phyloP scores from a whole-genome alignment of 2,329 filamentous ascomycete genomes.

The Fusarium keratoplasticum region DNA sequence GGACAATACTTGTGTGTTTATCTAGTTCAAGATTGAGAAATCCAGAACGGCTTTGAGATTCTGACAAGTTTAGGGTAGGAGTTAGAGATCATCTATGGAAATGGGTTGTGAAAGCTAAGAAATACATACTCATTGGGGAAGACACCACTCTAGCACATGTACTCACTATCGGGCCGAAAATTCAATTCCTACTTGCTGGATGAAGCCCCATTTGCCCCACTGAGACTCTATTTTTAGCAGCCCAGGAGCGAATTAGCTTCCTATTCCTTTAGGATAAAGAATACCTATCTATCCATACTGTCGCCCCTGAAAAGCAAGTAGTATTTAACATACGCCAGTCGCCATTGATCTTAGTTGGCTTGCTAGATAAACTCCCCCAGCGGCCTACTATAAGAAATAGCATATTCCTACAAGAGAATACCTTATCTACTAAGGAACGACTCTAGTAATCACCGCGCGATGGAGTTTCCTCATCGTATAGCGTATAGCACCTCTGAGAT shows the following conservation, averaged over 20 bases:
- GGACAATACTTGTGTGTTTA: neutral
- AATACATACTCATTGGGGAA: neutral
- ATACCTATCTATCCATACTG: neutral
- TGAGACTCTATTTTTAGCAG: neutral
- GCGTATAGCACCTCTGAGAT: neutral
- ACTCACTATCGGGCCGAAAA: neutral
- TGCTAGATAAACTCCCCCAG: neutral
- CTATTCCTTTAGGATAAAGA: neutral
- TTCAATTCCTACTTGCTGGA: neutral
- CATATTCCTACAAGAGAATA: neutral
- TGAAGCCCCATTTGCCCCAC: neutral
- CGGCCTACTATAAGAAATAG: neutral
- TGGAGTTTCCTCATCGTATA: neutral
- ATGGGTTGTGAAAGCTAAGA: neutral
- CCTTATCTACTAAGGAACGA: neutral
- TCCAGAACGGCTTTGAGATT: fast-evolving
- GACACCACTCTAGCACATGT: fast-evolving
- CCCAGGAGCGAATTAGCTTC: neutral
- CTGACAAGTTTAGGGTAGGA: neutral
- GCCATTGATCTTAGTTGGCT: neutral
- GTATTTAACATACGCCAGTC: neutral
- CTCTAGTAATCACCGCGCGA: neutral
- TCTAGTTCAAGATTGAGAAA: neutral
- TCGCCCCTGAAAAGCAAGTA: neutral
- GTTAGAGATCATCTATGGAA: neutral